Evolutionary conservation across 495 filamentous ascomycete genomes (phyloP).

Genomic region (Aspergillus sclerotiicarbonarius): DNA sequence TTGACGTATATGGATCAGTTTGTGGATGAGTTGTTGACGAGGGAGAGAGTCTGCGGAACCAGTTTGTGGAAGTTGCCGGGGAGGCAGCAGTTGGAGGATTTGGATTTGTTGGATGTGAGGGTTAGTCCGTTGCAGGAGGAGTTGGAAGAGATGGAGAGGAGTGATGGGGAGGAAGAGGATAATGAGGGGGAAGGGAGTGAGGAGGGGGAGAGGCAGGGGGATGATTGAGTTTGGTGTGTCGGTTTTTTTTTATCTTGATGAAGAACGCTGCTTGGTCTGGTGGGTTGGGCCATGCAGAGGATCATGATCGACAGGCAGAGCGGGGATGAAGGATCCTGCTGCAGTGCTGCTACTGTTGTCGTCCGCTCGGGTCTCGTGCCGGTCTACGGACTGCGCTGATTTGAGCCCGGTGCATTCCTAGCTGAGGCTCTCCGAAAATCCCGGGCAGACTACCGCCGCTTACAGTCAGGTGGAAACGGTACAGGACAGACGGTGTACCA

Average conservation of each 20-base stretch:
- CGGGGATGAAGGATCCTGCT: too few relatives aligned
- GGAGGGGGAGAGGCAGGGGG: conserved; percentile 21
- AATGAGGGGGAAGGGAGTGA: conserved; percentile 35
- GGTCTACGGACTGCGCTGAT: too few relatives aligned
- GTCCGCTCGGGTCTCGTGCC: too few relatives aligned
- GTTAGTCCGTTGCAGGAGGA: conserved; percentile 79
- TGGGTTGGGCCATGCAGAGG: neutral
- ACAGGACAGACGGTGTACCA: too few relatives aligned
- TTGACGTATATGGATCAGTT: conserved; percentile 91
- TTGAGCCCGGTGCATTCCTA: too few relatives aligned
- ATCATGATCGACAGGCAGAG: too few relatives aligned
- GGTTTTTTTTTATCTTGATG: neutral
- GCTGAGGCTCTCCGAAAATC: too few relatives aligned
- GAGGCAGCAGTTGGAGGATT: conserved; percentile 80
- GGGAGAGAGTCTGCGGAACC: conserved; percentile 87
- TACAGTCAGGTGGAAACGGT: too few relatives aligned
- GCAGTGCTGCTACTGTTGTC: too few relatives aligned
- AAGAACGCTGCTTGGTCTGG: neutral
- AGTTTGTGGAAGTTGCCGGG: conserved; percentile 89
- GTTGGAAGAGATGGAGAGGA: conserved; percentile 76
- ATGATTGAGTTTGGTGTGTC: conserved; percentile 26
- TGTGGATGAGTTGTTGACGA: conserved; percentile 84
- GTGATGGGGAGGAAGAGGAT: conserved; percentile 48
- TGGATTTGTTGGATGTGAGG: conserved; percentile 81
- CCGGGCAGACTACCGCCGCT: too few relatives aligned